Base-by-base conservation (phyloP, 306 rosid genomes). In the Cicer judaicum region DNA sequence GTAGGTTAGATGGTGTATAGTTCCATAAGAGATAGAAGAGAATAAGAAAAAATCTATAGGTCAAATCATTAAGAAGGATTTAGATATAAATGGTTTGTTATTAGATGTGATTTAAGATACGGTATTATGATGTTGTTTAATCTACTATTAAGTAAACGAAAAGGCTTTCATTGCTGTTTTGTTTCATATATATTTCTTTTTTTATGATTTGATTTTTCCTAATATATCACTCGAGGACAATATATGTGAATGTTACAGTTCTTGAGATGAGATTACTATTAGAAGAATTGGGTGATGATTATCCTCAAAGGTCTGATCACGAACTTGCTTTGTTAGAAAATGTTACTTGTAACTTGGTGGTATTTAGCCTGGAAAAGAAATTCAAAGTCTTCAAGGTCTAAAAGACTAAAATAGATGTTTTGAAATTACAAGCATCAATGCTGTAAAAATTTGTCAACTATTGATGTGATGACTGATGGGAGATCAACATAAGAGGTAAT, bases 351-450 rank as follows among this genome's bases (percentile, higher is more conserved):
- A 89, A 83, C 59, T 83, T 7, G 7, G 44, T 91, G 88, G 82
- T 63, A 40, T 71, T 19, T 66, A 84, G 83, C 83, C 82, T 93
- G 87, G 86, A 85, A 59, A 77, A 74, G 36, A 47, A 68, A 42
- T 67, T 54, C 79, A 1, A 82, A 75, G 62, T 76, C 87, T 69
- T 83, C 76, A 40, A 67, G 54, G 76, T 78, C 76, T 7, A 87
- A 84, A 86, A 84, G 62, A 88, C 76, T 7, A 87, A 84, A 86
- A 83, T 57, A 89, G 52, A 89, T 77, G 77, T 67, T 80, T 38
- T 85, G 65, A 8, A 92, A 89, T 77, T 91, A 93, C 15, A 90
- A 87, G 81, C 67, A 83, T 36, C 91, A 85, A 73, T 82, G 89
- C 70, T 87, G 90, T 38, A 90, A 93, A 75, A 89, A 85, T 65